These are phyloP conservation scores for Metarhizium album DNA, from an alignment of 2,329 filamentous ascomycete species.

Conservation along the genomic window DNA sequence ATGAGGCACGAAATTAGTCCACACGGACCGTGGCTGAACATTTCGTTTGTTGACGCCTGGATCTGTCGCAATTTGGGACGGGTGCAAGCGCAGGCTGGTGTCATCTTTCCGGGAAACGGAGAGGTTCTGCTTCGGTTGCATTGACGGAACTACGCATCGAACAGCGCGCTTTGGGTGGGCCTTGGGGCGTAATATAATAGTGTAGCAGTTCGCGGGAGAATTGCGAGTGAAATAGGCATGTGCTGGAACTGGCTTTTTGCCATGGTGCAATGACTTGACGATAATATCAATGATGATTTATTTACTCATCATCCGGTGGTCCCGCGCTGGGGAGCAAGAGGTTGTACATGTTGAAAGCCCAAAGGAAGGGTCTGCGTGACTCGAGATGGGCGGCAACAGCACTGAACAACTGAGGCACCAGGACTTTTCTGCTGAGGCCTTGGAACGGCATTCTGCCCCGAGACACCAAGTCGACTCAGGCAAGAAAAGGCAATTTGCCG, in stretches of 20 bases:
- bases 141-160: background rate
- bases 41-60: too few species aligned
- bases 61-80: too few species aligned
- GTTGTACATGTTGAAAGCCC: too few species aligned
- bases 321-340: background rate
- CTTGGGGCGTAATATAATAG: background rate
- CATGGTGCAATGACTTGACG: slow-evolving; percentile 1
- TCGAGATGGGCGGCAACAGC: too few species aligned
- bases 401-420: too few species aligned
- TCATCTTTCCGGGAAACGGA: background rate
- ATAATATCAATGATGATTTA: background rate
- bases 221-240: background rate
- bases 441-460: too few species aligned
- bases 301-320: background rate
- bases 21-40: too few species aligned
- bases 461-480: background rate
- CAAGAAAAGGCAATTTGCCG: background rate
- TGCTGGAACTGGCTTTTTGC: background rate
- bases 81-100: too few species aligned
- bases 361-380: too few species aligned
- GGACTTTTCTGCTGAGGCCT: too few species aligned
- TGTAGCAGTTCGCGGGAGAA: background rate
- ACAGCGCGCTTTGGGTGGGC: background rate
- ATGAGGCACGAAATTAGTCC: slow-evolving; percentile 8
- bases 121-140: background rate